These are phyloP conservation scores for Ophiosphaerella narmari DNA, from an alignment of 2,329 filamentous ascomycete genomes.

Conservation along the genomic window DNA sequence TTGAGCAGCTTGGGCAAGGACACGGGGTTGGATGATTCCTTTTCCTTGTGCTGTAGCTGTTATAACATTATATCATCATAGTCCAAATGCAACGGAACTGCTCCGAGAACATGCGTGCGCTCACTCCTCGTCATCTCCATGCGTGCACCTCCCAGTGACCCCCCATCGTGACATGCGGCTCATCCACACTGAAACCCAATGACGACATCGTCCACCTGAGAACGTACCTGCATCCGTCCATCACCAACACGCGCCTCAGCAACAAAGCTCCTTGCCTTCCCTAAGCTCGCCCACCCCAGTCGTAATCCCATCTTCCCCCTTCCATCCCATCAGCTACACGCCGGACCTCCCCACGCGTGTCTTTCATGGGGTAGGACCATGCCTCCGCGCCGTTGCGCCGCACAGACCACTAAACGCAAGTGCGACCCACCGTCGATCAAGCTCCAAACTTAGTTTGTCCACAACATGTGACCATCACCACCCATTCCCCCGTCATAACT, in stretches of 20 bases:
- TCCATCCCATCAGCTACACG: too few species aligned
- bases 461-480: too few species aligned
- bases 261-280: too few species aligned
- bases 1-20: neutral
- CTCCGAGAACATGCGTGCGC: conserved; percentile 11
- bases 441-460: neutral
- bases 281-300: too few species aligned
- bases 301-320: too few species aligned
- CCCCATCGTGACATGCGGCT: conserved; percentile 39
- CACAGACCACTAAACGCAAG: conserved; percentile 23
- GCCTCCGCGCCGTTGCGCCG: conserved; percentile 6
- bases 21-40: conserved; percentile 6
- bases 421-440: conserved; percentile 17
- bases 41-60: conserved; percentile 22
- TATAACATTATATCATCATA: conserved; percentile 25
- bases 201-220: conserved; percentile 38
- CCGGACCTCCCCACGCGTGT: neutral
- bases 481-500: too few species aligned
- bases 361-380: conserved; percentile 1
- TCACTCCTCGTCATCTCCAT: conserved; percentile 12
- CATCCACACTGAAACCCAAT: conserved; percentile 33
- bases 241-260: too few species aligned
- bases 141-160: conserved; percentile 16
- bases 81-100: conserved; percentile 23
- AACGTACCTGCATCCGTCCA: conserved; percentile 8